phyloP scores from a whole-genome alignment of 768 basidiomycete species.

The Pisolithus microcarpus region DNA sequence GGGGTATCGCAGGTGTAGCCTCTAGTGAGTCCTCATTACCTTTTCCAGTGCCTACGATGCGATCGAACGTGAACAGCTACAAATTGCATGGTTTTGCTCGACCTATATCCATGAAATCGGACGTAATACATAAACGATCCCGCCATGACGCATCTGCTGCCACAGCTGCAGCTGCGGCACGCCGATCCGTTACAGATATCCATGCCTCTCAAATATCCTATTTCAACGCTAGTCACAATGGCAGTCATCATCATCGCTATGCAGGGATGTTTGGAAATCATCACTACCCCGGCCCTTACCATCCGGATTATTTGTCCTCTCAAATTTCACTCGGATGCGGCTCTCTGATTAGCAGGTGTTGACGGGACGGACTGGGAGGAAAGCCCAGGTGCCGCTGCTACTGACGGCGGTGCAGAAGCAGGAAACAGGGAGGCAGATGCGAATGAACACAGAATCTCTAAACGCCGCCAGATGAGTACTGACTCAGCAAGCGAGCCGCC shows the following conservation, averaged over 20 bases:
- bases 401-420: background rate
- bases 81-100: conserved; percentile 81
- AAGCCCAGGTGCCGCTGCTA: conserved; percentile 11
- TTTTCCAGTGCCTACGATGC: background rate
- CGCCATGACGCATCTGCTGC: conserved; percentile 60
- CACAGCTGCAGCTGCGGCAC: conserved; percentile 60
- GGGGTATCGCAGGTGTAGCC: conserved; percentile 49
- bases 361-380: conserved; percentile 42
- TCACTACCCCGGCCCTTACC: conserved; percentile 65
- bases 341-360: conserved; percentile 46
- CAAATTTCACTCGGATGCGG: conserved; percentile 40
- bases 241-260: conserved; percentile 10
- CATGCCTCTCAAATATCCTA: too few species aligned
- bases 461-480: conserved; percentile 69
- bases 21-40: conserved; percentile 46
- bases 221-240: too few species aligned
- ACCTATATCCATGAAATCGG: conserved; percentile 88
- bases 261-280: conserved; percentile 28
- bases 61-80: conserved; percentile 36
- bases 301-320: conserved; percentile 63
- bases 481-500: conserved; percentile 44
- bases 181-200: conserved; percentile 37
- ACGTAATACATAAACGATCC: conserved; percentile 82
- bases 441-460: conserved; percentile 61
- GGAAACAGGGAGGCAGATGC: conserved; percentile 56